Conservation (phyloP, 768 basidiomycete species). For the Tephrocybe rancida region DNA sequence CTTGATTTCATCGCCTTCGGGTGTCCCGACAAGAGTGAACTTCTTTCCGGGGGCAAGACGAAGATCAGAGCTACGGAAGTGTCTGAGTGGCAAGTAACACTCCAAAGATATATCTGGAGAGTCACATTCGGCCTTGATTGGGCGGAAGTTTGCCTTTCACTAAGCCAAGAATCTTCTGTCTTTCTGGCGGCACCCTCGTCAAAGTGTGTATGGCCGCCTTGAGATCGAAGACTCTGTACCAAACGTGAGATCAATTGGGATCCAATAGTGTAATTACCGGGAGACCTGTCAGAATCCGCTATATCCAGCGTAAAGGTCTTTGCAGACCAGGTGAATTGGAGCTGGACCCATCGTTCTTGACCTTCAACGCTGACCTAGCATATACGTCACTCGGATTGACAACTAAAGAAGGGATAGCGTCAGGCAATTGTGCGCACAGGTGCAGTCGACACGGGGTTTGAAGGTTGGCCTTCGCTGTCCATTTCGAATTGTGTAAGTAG, state of each 20-base stretch:
- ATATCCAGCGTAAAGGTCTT: conserved; percentile 66
- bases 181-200: conserved; percentile 79
- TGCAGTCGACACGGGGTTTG: neutral
- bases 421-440: conserved; percentile 2
- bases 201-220: conserved; percentile 66
- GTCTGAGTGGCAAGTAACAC: conserved; percentile 3
- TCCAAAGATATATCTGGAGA: neutral
- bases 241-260: neutral
- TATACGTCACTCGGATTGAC: neutral
- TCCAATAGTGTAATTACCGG: neutral
- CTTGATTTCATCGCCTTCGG: conserved; percentile 83
- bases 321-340: conserved; percentile 76
- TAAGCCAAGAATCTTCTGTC: conserved; percentile 87
- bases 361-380: neutral
- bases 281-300: conserved; percentile 79
- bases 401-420: neutral
- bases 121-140: conserved; percentile 68
- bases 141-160: conserved; percentile 82
- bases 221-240: conserved; percentile 75
- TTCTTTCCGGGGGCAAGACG: conserved; percentile 63
- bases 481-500: too few species aligned
- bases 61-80: conserved; percentile 52
- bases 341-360: conserved; percentile 55
- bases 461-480: neutral
- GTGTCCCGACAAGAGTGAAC: conserved; percentile 86